phyloP scores from a whole-genome alignment of 78 protist species.

The Protostelium mycophagum region DNA sequence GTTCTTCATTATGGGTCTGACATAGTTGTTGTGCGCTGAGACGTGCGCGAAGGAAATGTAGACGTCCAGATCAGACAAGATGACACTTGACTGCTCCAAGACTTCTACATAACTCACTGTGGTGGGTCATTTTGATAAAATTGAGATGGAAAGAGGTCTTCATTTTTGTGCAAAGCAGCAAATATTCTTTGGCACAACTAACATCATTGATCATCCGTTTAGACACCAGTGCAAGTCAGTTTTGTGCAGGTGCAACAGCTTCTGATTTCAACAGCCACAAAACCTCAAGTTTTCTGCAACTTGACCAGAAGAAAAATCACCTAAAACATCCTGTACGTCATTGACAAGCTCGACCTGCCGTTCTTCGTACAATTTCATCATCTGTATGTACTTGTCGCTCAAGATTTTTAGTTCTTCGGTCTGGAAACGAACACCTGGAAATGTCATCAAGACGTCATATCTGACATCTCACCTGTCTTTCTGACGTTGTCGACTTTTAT shows the following conservation, averaged over 20 bases:
- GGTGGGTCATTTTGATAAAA: neutral
- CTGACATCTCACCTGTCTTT: constrained; percentile 3
- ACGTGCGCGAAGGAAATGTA: constrained; percentile 65
- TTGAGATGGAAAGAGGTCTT: neutral
- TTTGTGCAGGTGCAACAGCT: no score
- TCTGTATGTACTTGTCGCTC: constrained; percentile 4
- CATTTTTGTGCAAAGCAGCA: neutral
- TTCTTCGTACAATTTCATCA: neutral
- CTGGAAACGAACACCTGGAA: constrained; percentile 67
- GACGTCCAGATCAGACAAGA: constrained; percentile 77
- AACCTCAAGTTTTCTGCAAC: no score
- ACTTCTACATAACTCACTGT: constrained; percentile 50
- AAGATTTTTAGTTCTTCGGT: constrained; percentile 17
- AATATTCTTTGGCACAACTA: no score
- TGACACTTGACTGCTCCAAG: constrained; percentile 26
- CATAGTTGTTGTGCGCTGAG: constrained; percentile 77
- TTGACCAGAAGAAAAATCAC: no score
- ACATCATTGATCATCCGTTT: no score
- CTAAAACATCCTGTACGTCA: constrained; percentile 15
- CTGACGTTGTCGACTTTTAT: neutral
- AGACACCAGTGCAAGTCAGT: no score
- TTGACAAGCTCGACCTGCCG: constrained; percentile 34
- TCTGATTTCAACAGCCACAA: no score
- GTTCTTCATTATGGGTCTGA: constrained; percentile 62
- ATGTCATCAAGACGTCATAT: neutral